Percentiles rank a stretch among this genome's conserved stretches.
Conservation (phyloP, 495 filamentous ascomycete species). For the Tuber indicum region DNA sequence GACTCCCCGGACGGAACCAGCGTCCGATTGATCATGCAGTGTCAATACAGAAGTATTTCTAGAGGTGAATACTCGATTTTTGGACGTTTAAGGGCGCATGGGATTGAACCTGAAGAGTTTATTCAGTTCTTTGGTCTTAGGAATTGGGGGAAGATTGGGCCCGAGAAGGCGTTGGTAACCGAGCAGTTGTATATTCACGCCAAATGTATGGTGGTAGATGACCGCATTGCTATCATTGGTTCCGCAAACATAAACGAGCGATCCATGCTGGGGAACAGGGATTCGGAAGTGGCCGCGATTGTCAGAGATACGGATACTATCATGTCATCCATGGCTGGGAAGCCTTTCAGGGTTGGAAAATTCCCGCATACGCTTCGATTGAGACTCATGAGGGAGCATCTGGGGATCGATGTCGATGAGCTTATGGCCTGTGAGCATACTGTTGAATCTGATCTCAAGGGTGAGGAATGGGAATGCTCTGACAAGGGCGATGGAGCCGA, state of each 20-base stretch:
- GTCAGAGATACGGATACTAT: constrained; percentile 93
- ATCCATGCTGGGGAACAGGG: constrained; percentile 83
- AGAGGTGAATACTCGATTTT: constrained; percentile 92
- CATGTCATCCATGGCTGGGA: constrained; percentile 81
- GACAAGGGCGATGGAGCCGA: constrained; percentile 11
- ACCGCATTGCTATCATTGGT: constrained; percentile 87
- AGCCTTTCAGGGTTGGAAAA: constrained; percentile 78
- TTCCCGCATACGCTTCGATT: constrained; percentile 91
- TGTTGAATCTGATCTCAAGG: constrained; percentile 28
- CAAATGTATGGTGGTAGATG: constrained; percentile 95
- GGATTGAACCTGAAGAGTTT: constrained; percentile 93
- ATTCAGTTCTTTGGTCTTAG: constrained; percentile 92
- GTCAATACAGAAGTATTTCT: constrained; percentile 94
- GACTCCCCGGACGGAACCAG: constrained; percentile 89
- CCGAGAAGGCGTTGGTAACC: constrained; percentile 72
- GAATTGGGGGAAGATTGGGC: constrained; percentile 87
- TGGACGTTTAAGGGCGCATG: constrained; percentile 67
- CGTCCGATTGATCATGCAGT: constrained; percentile 93
- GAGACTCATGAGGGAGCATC: constrained; percentile 93
- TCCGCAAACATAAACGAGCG: constrained; percentile 99
- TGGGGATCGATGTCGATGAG: constrained; percentile 90
- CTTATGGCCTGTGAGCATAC: constrained; percentile 54
- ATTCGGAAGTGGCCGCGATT: constrained; percentile 86
- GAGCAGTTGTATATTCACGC: constrained; percentile 98
- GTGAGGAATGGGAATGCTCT: constrained; percentile 53